Conservation (phyloP, 2,329 filamentous ascomycete genomes). For the Beauveria caledonica region DNA sequence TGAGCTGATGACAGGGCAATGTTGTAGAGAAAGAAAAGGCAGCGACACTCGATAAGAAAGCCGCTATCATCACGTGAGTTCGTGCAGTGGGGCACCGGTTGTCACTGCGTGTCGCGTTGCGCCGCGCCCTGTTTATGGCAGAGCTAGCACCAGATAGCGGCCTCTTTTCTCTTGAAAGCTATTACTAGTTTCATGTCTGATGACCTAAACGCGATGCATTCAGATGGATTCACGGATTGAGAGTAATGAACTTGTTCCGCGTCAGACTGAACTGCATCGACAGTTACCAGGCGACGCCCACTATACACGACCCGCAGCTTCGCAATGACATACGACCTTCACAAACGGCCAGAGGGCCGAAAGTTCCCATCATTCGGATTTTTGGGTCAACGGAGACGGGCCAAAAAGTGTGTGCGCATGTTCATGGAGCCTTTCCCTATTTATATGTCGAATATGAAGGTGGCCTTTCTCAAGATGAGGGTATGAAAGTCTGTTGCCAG, state of each 20-base stretch:
- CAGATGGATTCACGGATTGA: constrained; percentile 15
- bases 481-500: constrained; percentile 35
- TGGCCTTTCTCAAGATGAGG: constrained; percentile 55
- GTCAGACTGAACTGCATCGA: constrained; percentile 94
- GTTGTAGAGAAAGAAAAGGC: neutral
- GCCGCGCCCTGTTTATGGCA: neutral
- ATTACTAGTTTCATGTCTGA: neutral
- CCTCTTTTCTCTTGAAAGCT: neutral
- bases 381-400: constrained; percentile 93
- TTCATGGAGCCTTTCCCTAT: constrained; percentile 94
- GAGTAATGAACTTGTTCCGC: constrained; percentile 61
- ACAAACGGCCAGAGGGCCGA: constrained; percentile 55
- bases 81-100: constrained; percentile 14
- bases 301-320: constrained; percentile 72
- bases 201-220: neutral
- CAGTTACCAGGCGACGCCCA: constrained; percentile 76
- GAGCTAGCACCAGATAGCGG: neutral
- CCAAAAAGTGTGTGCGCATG: constrained; percentile 91
- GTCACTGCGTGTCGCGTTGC: constrained; percentile 5
- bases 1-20: neutral
- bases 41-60: constrained; percentile 5
- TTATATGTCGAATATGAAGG: constrained; percentile 84
- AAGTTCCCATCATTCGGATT: constrained; percentile 77
- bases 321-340: constrained; percentile 54
- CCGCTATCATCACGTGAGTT: constrained; percentile 21